Evolutionary conservation across 2,329 filamentous ascomycete species (phyloP).

Genomic region (Ophiostoma tasmaniense): DNA sequence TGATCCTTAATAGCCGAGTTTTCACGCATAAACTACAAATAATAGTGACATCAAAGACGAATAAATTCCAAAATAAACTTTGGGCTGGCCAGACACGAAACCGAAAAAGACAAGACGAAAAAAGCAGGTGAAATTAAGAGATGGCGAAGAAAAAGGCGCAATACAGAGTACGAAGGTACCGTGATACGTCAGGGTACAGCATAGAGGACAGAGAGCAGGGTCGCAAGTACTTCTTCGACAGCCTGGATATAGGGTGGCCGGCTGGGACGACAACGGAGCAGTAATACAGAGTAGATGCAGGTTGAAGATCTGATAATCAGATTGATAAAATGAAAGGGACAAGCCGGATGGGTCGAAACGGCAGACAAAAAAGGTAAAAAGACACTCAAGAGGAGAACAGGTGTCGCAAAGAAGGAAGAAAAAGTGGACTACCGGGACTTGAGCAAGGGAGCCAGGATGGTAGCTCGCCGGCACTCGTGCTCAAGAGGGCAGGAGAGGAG

Average conservation of each 20-base stretch:
- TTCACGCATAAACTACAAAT: background rate
- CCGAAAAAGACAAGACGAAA: background rate
- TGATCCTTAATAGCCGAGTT: background rate
- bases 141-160: background rate
- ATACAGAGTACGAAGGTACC: background rate
- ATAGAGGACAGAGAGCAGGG: background rate
- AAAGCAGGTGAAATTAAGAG: background rate
- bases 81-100: background rate
- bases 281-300: background rate
- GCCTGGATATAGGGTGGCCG: background rate
- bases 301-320: conserved; percentile 6
- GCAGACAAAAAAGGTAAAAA: background rate
- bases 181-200: background rate
- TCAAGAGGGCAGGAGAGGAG: conserved; percentile 6
- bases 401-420: background rate
- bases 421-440: conserved; percentile 2
- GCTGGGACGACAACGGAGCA: background rate
- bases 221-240: no score
- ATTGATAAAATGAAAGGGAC: conserved; percentile 8
- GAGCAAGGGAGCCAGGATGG: background rate
- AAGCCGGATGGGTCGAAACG: conserved; percentile 1
- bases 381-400: background rate
- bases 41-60: background rate
- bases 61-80: background rate
- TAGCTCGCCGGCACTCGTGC: conserved; percentile 1